Evolutionary conservation across 176 grass and related monocot genomes (phyloP).

Genomic region (Musa troglodytarum): DNA sequence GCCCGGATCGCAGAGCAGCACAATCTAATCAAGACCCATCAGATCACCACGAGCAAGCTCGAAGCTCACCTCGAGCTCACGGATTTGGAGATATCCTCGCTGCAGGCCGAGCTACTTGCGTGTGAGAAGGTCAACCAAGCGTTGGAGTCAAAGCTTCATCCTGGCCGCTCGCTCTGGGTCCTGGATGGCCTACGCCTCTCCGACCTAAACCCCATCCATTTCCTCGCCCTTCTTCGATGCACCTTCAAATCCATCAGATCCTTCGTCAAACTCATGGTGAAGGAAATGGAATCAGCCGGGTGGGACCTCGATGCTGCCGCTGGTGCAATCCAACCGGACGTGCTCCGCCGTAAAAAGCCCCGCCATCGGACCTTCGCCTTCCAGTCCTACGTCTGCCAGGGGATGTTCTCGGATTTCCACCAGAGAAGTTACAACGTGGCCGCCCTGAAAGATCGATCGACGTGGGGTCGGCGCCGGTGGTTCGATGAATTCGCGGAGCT

Average conservation of each 20-base stretch:
- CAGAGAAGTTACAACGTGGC: slow-evolving; percentile 55
- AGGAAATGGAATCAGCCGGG: slow-evolving; percentile 58
- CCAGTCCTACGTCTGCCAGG: slow-evolving; percentile 79
- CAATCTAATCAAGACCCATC: slow-evolving; percentile 74
- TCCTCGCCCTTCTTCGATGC: slow-evolving; percentile 63
- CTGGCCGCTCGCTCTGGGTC: slow-evolving; percentile 54
- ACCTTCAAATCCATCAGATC: slow-evolving; percentile 75
- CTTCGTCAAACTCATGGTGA: slow-evolving; percentile 55
- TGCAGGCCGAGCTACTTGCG: slow-evolving; percentile 23
- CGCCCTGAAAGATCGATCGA: slow-evolving; percentile 53
- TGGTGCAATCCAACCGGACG: slow-evolving; percentile 46
- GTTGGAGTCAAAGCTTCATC: slow-evolving; percentile 57
- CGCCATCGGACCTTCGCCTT: slow-evolving; percentile 43
- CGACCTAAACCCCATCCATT: slow-evolving; percentile 83
- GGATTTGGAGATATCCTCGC: slow-evolving; percentile 35
- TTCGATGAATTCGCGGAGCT: slow-evolving; percentile 89
- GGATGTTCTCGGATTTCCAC: slow-evolving; percentile 96
- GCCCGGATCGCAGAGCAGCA: slow-evolving; percentile 78
- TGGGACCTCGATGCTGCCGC: slow-evolving; percentile 72
- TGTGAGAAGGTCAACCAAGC: slow-evolving; percentile 41
- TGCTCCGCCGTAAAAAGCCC: slow-evolving; percentile 30
- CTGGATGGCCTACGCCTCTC: slow-evolving; percentile 77
- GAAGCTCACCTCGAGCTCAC: slow-evolving; percentile 42
- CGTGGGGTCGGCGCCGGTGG: slow-evolving; percentile 52
- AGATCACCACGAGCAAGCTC: slow-evolving; percentile 74